Conservation (phyloP, 257 asterid genomes). For the Verbascum thapsus region DNA sequence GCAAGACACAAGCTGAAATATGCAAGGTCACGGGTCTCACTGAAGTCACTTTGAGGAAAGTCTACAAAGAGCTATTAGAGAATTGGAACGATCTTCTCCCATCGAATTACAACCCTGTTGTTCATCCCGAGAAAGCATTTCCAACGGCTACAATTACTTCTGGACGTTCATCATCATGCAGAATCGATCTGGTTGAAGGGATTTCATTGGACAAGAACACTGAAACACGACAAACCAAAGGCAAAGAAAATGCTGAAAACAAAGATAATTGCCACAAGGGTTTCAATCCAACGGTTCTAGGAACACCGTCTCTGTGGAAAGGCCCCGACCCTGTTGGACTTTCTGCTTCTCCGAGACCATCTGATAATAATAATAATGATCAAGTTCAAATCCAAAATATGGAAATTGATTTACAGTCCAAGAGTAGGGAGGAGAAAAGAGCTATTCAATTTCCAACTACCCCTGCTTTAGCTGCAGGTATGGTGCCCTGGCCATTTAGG, state of each 20-base stretch:
- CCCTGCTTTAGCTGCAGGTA: conserved; percentile 48
- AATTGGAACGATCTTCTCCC: conserved; percentile 97
- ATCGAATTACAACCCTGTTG: conserved; percentile 80
- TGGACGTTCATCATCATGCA: conserved; percentile 57
- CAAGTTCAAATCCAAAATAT: conserved; percentile 46
- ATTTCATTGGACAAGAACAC: conserved; percentile 43
- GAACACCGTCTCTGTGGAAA: conserved; percentile 56
- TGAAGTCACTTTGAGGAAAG: conserved; percentile 95
- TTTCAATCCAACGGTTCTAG: conserved; percentile 44
- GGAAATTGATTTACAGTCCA: conserved; percentile 60
- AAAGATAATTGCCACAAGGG: conserved; percentile 39
- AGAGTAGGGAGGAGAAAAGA: conserved; percentile 44
- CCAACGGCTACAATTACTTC: conserved; percentile 79
- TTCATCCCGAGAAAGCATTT: conserved; percentile 97
- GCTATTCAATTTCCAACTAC: conserved; percentile 44
- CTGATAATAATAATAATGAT: conserved; percentile 44
- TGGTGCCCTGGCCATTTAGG: conserved; percentile 59
- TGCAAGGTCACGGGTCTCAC: conserved; percentile 98
- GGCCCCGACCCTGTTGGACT: conserved; percentile 42
- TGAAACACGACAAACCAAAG: conserved; percentile 44
- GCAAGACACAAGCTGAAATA: conserved; percentile 96
- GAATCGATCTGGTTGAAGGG: conserved; percentile 62
- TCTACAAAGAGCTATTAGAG: conserved; percentile 87
- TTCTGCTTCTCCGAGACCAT: conserved; percentile 33
- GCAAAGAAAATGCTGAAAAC: conserved; percentile 48